phyloP scores from a whole-genome alignment of 1,139 yeast genomes.

The Debaryomyces robertsiae region DNA sequence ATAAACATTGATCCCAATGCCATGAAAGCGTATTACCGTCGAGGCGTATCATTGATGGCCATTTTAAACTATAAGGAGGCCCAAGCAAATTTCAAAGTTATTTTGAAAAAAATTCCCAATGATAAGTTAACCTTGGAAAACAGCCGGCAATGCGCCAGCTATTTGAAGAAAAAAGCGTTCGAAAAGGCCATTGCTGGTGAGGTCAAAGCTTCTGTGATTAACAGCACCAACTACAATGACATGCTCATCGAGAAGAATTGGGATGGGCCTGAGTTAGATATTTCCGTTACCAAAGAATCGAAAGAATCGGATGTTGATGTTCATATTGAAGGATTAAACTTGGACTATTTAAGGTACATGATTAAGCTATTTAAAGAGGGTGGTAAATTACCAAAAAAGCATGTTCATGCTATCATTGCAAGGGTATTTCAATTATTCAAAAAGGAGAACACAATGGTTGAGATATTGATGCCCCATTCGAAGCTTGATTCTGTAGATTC shows the following conservation, averaged over 20 bases:
- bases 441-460: constrained; percentile 75
- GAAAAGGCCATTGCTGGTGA: constrained; percentile 85
- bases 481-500: constrained; percentile 17
- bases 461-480: constrained; percentile 52
- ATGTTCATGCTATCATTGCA: constrained; percentile 80
- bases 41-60: constrained; percentile 83
- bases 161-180: constrained; percentile 76
- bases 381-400: constrained; percentile 73
- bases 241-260: constrained; percentile 60
- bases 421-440: constrained; percentile 68
- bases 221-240: constrained; percentile 50
- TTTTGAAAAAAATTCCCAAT: constrained; percentile 63
- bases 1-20: constrained; percentile 66
- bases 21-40: constrained; percentile 77
- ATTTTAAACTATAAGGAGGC: constrained; percentile 78
- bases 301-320: constrained; percentile 24
- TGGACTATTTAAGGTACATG: constrained; percentile 63
- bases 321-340: constrained; percentile 37
- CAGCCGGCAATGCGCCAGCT: constrained; percentile 62
- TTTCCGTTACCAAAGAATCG: constrained; percentile 28
- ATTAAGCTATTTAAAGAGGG: constrained; percentile 72
- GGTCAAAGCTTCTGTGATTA: constrained; percentile 37
- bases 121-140: constrained; percentile 72
- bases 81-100: constrained; percentile 64
- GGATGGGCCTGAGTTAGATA: constrained; percentile 62